Evolutionary conservation across 2,329 filamentous ascomycete species (phyloP), one percentile per base, ranked within the genome.

Genomic region (Polytolypa hystricis): DNA sequence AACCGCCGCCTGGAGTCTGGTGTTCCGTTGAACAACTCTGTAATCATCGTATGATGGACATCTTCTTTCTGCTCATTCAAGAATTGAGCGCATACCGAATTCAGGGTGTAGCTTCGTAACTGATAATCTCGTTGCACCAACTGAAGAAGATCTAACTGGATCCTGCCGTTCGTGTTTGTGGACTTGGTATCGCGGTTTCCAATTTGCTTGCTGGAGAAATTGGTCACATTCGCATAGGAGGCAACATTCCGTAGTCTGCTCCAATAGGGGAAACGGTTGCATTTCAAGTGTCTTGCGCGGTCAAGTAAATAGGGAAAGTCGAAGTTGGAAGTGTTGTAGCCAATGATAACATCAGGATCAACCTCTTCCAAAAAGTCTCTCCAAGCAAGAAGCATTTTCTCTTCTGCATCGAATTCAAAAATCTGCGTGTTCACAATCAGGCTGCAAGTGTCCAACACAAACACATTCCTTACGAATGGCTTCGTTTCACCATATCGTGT

Each of bases 41-140:
- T 98, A 51, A 98, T 98, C 86, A 98, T 98, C 2, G 87, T 95
- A 62, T 98, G 80, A 54, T 98, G 91, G 2, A 98, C 91, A 60
- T 98, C 91, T 62, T 98, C 91, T 56, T 98, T 98, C 56, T 98
- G 91, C 57, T 98, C 91, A 31, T 86, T 86, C 16, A 98, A 60
- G 53, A 98, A 98, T 46, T 98, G 83, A 4, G 91, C 83, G 47
- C 79, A 93, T 4, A 98, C 91, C 1, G 91, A 94, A 59, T 98
- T 98, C 18, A 98, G 71, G 0, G 91, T 98, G 57, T 98, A 98
- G 62, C 89, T 96, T 67, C 91, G 75, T 21, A 98, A 69, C 12
- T 98, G 91, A 50, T 98, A 79, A 52, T 98, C 93, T 49, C 93
- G 74, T 58, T 98, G 91, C 34, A 98, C 79, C 20, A 98, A 65